phyloP scores from a whole-genome alignment of 2,329 filamentous ascomycete genomes.

The Botrytis elliptica region DNA sequence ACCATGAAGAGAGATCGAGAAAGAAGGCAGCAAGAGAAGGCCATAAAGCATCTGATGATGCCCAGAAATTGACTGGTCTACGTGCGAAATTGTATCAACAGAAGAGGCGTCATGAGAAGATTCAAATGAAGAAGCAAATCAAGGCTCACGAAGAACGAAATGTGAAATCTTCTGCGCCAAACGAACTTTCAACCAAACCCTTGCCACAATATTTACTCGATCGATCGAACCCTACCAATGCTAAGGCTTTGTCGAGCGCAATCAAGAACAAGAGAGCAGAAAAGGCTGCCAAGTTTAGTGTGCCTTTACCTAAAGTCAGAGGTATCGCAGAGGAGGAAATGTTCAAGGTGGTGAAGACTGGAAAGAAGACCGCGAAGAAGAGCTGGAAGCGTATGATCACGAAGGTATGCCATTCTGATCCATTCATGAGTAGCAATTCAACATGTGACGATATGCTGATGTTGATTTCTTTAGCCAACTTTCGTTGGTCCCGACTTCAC shows the following conservation, averaged over 20 bases:
- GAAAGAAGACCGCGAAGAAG: conserved; percentile 83
- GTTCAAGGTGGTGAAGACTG: conserved; percentile 95
- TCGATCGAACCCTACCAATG: conserved; percentile 57
- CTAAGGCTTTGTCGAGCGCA: conserved; percentile 73
- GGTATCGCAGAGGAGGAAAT: conserved; percentile 95
- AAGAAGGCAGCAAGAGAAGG: conserved; percentile 86
- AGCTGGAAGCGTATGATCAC: conserved; percentile 67
- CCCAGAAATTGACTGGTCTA: conserved; percentile 89
- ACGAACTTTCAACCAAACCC: conserved; percentile 76
- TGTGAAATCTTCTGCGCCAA: conserved; percentile 77
- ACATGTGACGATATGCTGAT: background rate
- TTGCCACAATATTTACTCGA: conserved; percentile 93
- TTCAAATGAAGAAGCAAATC: conserved; percentile 94
- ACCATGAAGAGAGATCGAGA: conserved; percentile 69
- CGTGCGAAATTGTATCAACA: conserved; percentile 91
- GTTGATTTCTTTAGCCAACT: conserved; percentile 51
- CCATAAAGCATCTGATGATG: conserved; percentile 84
- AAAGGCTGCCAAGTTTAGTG: conserved; percentile 89
- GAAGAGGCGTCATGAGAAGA: conserved; percentile 95
- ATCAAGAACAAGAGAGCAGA: conserved; percentile 96
- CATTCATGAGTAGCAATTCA: background rate
- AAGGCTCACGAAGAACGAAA: conserved; percentile 93
- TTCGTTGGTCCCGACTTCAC: conserved; percentile 88
- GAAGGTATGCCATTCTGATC: conserved; percentile 41
- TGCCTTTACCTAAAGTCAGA: conserved; percentile 90